phyloP scores from a whole-genome alignment of 192 early-diverging fungal genomes.

The Mortierella alpina region DNA sequence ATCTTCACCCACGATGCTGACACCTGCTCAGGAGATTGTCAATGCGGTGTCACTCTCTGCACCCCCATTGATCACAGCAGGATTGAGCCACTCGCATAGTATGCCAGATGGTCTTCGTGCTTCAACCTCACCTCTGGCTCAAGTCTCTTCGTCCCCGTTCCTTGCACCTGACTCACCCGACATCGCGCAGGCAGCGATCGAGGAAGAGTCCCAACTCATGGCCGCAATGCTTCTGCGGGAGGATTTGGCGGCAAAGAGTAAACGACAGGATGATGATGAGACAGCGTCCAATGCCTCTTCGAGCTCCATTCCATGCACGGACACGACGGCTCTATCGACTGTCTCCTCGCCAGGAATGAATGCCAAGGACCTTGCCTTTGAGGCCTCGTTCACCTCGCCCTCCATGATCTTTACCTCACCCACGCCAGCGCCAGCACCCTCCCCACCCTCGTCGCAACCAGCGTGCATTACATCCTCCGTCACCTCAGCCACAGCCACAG shows the following conservation, averaged over 20 bases:
- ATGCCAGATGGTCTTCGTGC: slow-evolving; percentile 14
- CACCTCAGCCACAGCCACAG: background rate
- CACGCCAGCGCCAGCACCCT: background rate
- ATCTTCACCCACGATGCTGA: slow-evolving; percentile 3
- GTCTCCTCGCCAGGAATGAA: slow-evolving; percentile 34
- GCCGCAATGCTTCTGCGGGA: slow-evolving; percentile 22
- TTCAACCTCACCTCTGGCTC: background rate
- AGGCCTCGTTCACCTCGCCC: slow-evolving; percentile 33
- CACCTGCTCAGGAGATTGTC: slow-evolving; percentile 40
- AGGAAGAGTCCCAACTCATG: slow-evolving; percentile 34
- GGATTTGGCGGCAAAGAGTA: slow-evolving; percentile 5
- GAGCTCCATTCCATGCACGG: slow-evolving; percentile 28
- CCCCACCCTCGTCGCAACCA: background rate
- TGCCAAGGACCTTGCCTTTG: slow-evolving; percentile 32
- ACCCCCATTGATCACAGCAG: background rate
- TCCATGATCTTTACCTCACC: slow-evolving; percentile 29
- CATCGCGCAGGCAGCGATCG: background rate
- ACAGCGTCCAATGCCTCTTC: slow-evolving; percentile 21
- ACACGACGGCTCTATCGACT: slow-evolving; percentile 28
- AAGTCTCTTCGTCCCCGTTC: background rate
- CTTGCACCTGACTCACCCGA: background rate
- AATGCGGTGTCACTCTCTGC: background rate
- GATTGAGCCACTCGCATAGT: slow-evolving; percentile 1
- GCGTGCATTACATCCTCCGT: background rate
- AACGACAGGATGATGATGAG: slow-evolving; percentile 20